These are phyloP conservation scores for Annulohypoxylon bovei DNA, from an alignment of 495 filamentous ascomycete species.

Conservation along the genomic window DNA sequence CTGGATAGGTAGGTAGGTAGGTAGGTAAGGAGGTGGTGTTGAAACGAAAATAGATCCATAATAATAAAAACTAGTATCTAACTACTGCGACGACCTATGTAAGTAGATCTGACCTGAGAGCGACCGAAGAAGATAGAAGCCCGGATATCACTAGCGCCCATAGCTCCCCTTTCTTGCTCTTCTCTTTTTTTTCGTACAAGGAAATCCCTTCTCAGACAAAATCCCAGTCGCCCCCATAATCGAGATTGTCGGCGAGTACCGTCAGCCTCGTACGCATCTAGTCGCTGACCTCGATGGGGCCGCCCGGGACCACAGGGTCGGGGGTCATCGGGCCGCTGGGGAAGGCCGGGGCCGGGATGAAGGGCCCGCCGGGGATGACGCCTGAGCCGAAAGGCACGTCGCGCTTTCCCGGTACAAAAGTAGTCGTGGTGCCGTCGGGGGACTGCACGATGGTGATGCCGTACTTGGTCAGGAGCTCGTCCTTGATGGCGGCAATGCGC, in stretches of 20 bases:
- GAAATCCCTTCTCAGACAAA: conserved; percentile 24
- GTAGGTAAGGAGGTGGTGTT: not conserved
- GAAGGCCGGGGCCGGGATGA: conserved; percentile 26
- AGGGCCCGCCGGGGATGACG: conserved; percentile 42
- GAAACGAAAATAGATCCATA: conserved; percentile 13
- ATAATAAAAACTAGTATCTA: conserved; percentile 12
- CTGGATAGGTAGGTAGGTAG: not conserved
- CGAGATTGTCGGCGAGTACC: not conserved
- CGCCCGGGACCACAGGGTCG: conserved; percentile 47
- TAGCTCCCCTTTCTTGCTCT: conserved; percentile 17
- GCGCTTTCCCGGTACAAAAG: conserved; percentile 51
- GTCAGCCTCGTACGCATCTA: conserved; percentile 7
- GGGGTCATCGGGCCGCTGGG: conserved; percentile 45
- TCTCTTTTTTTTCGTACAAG: conserved; percentile 30
- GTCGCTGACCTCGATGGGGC: conserved; percentile 38
- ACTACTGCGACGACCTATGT: conserved; percentile 19
- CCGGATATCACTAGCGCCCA: conserved; percentile 37
- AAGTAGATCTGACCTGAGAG: conserved; percentile 17
- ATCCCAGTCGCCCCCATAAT: not conserved
- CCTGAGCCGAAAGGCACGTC: conserved; percentile 36
- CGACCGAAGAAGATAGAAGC: conserved; percentile 17
- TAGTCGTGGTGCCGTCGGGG: conserved; percentile 51
- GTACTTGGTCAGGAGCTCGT: conserved; percentile 50
- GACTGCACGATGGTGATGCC: conserved; percentile 51
- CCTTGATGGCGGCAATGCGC: conserved; percentile 43